phyloP scores from a whole-genome alignment of 306 rosid species.

The Malus sylvestris region DNA sequence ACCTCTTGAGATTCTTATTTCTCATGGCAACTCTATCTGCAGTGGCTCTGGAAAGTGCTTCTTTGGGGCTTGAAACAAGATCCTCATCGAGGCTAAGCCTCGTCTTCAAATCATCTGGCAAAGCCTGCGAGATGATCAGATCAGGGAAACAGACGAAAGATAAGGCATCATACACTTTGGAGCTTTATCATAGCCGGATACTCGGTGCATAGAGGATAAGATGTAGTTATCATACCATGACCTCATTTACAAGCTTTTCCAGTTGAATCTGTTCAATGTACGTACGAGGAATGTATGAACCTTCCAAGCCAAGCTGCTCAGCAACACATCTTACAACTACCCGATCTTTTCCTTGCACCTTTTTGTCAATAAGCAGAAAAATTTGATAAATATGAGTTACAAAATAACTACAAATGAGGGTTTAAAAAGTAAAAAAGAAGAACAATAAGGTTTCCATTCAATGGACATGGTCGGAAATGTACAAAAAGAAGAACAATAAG shows the following conservation, averaged over 20 bases:
- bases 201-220: background rate
- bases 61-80: conserved; percentile 88
- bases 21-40: conserved; percentile 78
- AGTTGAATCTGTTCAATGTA: conserved; percentile 97
- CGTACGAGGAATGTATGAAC: conserved; percentile 93
- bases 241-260: conserved; percentile 94
- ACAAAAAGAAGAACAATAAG: background rate
- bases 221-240: conserved; percentile 65
- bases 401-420: conserved; percentile 1
- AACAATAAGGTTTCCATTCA: background rate
- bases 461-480: background rate
- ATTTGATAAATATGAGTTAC: background rate
- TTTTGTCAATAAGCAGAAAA: conserved; percentile 19
- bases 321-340: conserved; percentile 51
- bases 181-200: background rate
- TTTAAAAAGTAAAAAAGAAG: background rate
- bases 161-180: conserved; percentile 6
- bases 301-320: conserved; percentile 85
- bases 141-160: conserved; percentile 7
- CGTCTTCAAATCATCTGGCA: conserved; percentile 95
- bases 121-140: conserved; percentile 61
- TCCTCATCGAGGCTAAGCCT: conserved; percentile 95
- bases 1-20: conserved; percentile 77
- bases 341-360: conserved; percentile 98
- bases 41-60: conserved; percentile 86